Conservation (phyloP, 305 asterid species). For the Ilex paraguariensis region DNA sequence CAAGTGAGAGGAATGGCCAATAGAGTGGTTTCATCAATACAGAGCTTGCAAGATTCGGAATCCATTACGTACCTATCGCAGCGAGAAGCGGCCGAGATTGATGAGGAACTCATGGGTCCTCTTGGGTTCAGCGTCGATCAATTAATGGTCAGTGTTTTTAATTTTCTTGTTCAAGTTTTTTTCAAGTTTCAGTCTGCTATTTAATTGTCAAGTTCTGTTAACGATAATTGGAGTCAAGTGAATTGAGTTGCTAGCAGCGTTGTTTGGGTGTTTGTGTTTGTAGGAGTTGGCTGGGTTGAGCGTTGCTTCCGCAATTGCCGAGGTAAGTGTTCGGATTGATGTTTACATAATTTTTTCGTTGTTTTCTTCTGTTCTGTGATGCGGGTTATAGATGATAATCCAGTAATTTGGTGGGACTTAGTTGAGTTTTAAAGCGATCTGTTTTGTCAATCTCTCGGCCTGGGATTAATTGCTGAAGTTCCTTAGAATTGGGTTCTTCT, state of each 20-base stretch:
- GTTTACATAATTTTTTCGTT: background rate
- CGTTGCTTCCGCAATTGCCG: constrained; percentile 87
- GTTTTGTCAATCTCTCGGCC: too few species aligned
- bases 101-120: constrained; percentile 89
- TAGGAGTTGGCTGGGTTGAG: constrained; percentile 99
- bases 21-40: constrained; percentile 22
- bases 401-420: background rate
- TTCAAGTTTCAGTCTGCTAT: background rate
- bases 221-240: too few species aligned
- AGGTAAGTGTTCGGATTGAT: constrained; percentile 32
- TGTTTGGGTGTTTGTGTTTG: constrained; percentile 15
- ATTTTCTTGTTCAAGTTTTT: background rate
- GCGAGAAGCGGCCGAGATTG: constrained; percentile 80
- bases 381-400: background rate
- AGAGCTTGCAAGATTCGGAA: constrained; percentile 43
- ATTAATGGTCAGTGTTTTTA: constrained; percentile 52
- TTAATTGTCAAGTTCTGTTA: background rate
- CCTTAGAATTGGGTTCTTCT: too few species aligned
- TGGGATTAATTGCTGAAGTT: too few species aligned
- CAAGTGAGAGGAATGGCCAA: constrained; percentile 47
- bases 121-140: constrained; percentile 96
- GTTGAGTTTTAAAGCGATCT: too few species aligned
- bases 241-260: background rate
- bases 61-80: constrained; percentile 59
- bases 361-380: constrained; percentile 3